A percentile compares a stretch with the other conserved stretches of the same genome.
These are phyloP conservation scores for Calocybe indica DNA, from an alignment of 768 basidiomycete genomes.

Conservation along the genomic window DNA sequence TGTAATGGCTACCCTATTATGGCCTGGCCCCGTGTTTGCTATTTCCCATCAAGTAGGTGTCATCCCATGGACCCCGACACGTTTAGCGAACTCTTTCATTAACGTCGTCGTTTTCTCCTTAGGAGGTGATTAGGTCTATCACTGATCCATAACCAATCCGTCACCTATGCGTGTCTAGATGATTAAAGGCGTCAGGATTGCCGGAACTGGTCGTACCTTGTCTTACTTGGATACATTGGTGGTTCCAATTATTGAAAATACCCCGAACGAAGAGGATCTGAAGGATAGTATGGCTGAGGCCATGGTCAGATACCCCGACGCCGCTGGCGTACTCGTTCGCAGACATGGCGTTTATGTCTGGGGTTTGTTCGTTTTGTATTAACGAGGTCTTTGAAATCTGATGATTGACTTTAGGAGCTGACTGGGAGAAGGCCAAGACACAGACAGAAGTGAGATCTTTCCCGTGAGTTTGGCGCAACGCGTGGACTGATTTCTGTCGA, in stretches of 20 bases:
- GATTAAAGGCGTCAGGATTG: constrained; percentile 85
- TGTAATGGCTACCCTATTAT: constrained; percentile 82
- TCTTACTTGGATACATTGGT: constrained; percentile 83
- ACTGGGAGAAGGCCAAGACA: constrained; percentile 88
- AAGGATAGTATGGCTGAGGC: constrained; percentile 86
- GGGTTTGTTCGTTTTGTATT: constrained; percentile 39
- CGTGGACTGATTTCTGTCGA: constrained; percentile 6
- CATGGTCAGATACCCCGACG: constrained; percentile 74
- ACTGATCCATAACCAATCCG: neutral
- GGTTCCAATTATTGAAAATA: constrained; percentile 88
- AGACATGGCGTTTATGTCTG: constrained; percentile 83
- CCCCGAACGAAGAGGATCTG: constrained; percentile 85
- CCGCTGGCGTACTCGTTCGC: constrained; percentile 71
- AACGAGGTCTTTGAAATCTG: neutral
- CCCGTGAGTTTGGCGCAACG: neutral
- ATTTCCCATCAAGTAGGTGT: constrained; percentile 74
- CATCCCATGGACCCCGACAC: neutral
- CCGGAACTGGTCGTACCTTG: constrained; percentile 68
- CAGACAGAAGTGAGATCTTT: constrained; percentile 60
- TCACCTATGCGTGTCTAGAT: constrained; percentile 39
- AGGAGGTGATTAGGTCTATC: constrained; percentile 33
- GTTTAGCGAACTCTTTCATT: constrained; percentile 5
- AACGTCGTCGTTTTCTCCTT: constrained; percentile 1
- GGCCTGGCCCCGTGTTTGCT: constrained; percentile 61
- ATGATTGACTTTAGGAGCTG: constrained; percentile 32